Evolutionary conservation across 345 rosid species (phyloP).

Genomic region (Toxicodendron radicans): DNA sequence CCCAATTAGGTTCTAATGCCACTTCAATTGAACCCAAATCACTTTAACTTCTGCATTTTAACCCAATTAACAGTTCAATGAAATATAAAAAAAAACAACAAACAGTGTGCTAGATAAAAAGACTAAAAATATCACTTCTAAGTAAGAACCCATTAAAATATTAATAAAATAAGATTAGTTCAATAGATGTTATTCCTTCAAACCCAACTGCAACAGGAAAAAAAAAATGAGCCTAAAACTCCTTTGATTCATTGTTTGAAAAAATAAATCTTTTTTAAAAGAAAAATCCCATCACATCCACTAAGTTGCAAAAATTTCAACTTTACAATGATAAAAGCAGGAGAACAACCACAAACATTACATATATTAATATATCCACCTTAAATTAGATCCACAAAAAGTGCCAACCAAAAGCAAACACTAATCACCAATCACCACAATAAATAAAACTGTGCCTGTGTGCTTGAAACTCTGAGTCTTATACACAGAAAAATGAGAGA

Average conservation of each 20-base stretch:
- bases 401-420: constrained; percentile 12
- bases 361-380: constrained; percentile 3
- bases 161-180: neutral
- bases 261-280: no score
- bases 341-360: constrained; percentile 22
- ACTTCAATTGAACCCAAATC: neutral
- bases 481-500: neutral
- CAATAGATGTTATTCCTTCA: neutral
- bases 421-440: neutral
- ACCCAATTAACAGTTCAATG: neutral
- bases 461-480: no score
- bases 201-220: neutral
- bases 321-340: constrained; percentile 18
- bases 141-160: no score
- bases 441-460: no score
- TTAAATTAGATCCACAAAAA: constrained; percentile 8
- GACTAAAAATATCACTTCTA: neutral
- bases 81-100: neutral
- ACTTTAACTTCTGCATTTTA: neutral
- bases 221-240: neutral
- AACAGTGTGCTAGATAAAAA: neutral
- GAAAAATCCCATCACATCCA: constrained; percentile 9
- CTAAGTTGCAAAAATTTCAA: constrained; percentile 8
- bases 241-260: neutral
- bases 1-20: neutral